These are phyloP conservation scores for Nigrospora sphaerica DNA, from an alignment of 2,329 filamentous ascomycete genomes.

Conservation along the genomic window DNA sequence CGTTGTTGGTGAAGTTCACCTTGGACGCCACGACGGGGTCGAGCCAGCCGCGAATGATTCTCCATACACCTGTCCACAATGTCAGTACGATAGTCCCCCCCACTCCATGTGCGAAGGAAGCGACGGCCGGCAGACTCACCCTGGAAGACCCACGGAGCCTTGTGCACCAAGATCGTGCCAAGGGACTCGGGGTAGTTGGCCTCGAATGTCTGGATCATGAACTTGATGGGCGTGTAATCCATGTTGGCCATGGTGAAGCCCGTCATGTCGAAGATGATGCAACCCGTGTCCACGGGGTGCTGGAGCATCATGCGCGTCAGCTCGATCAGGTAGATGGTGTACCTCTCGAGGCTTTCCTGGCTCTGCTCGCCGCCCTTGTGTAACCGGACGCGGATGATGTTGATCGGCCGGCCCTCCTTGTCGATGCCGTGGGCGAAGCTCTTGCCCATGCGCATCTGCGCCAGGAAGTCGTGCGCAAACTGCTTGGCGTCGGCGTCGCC, in stretches of 20 bases:
- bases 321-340: conserved; percentile 91
- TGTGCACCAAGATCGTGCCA: conserved; percentile 86
- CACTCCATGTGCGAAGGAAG: conserved; percentile 27
- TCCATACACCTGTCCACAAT: conserved; percentile 71
- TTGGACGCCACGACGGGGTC: conserved; percentile 94
- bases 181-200: conserved; percentile 95
- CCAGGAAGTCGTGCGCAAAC: conserved; percentile 67
- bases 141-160: conserved; percentile 95
- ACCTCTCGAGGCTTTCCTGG: conserved; percentile 75
- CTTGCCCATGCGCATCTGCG: conserved; percentile 83
- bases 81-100: conserved; percentile 28
- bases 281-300: conserved; percentile 83
- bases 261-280: conserved; percentile 93
- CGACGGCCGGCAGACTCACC: conserved; percentile 40
- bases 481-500: conserved; percentile 58
- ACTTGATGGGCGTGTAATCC: conserved; percentile 96
- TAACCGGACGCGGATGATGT: conserved; percentile 73
- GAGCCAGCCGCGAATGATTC: conserved; percentile 89
- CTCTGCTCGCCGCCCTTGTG: conserved; percentile 79
- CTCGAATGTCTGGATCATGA: conserved; percentile 99
- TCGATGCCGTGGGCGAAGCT: conserved; percentile 86
- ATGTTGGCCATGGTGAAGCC: conserved; percentile 92
- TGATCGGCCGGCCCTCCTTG: conserved; percentile 78
- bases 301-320: conserved; percentile 78
- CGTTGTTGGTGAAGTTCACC: conserved; percentile 83